Evolutionary conservation across 768 basidiomycete genomes (phyloP).

Genomic region (Leucosporidium yakuticum): DNA sequence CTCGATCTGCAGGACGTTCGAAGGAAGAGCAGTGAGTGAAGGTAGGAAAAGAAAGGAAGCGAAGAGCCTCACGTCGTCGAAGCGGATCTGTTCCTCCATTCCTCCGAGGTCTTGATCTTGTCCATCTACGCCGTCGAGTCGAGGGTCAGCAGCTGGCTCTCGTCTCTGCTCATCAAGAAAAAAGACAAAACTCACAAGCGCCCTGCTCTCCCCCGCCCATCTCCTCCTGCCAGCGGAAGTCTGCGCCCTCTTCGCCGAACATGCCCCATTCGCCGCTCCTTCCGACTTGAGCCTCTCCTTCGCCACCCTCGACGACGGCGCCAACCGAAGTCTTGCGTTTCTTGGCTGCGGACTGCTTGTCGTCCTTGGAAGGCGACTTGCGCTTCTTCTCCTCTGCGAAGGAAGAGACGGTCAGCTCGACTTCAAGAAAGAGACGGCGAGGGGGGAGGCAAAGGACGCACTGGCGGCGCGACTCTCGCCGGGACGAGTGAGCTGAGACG

Average conservation of each 20-base stretch:
- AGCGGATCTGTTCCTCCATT: no score
- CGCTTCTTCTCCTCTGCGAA: slow-evolving; percentile 15
- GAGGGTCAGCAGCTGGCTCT: no score
- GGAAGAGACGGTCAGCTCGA: neutral
- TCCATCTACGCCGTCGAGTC: no score
- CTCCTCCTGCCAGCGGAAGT: no score
- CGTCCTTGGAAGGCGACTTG: neutral
- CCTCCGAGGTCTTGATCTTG: no score
- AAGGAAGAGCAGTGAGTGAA: no score
- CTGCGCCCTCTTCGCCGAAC: neutral
- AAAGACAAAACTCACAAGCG: no score
- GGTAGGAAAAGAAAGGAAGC: no score
- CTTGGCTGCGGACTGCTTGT: neutral
- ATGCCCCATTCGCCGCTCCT: slow-evolving; percentile 3
- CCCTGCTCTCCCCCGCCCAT: no score
- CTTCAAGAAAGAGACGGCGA: slow-evolving; percentile 3
- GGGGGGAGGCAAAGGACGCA: neutral
- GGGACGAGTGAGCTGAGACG: neutral
- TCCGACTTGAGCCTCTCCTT: no score
- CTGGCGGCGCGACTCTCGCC: neutral
- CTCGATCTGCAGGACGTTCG: neutral
- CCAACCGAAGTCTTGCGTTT: neutral
- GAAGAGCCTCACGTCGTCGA: no score
- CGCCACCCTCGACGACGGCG: neutral
- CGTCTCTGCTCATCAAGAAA: no score